Percentiles rank a stretch among this genome's conserved stretches.
These are phyloP conservation scores for Xanthoconium purpureum DNA, from an alignment of 768 basidiomycete genomes.

Conservation along the genomic window DNA sequence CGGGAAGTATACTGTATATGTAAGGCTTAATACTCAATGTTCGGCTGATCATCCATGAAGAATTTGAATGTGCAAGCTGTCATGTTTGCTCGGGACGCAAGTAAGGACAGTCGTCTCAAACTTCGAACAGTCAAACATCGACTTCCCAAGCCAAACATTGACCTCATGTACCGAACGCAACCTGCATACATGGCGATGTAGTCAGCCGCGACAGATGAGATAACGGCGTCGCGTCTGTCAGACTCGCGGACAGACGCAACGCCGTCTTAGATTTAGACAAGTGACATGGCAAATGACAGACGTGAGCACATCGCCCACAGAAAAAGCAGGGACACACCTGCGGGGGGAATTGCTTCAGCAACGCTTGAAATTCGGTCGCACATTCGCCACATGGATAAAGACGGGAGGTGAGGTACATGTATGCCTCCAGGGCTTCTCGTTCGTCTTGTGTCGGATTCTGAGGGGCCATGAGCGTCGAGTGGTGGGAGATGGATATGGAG, in stretches of 20 bases:
- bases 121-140: constrained; percentile 83
- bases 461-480: background rate
- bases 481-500: no score
- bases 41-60: no score
- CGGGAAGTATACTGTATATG: no score
- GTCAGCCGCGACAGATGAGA: background rate
- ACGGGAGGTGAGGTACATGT: constrained; percentile 82
- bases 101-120: constrained; percentile 60
- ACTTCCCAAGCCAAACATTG: constrained; percentile 78
- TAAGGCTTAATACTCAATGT: no score
- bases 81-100: no score
- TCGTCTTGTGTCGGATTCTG: constrained; percentile 77
- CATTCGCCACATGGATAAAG: constrained; percentile 98
- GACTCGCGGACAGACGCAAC: constrained; percentile 74
- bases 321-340: constrained; percentile 51
- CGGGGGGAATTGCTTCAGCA: constrained; percentile 83
- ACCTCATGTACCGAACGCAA: constrained; percentile 86
- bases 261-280: constrained; percentile 55
- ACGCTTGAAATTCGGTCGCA: constrained; percentile 80
- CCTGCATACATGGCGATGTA: constrained; percentile 39
- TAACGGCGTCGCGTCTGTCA: constrained; percentile 59
- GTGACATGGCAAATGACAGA: constrained; percentile 20
- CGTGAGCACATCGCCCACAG: no score
- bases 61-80: no score
- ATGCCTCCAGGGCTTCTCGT: constrained; percentile 75